A percentile compares a stretch with the other conserved stretches of the same genome.
These are phyloP conservation scores for Phytophthora europaea DNA, from an alignment of 352 stramenopile species.

Conservation along the genomic window DNA sequence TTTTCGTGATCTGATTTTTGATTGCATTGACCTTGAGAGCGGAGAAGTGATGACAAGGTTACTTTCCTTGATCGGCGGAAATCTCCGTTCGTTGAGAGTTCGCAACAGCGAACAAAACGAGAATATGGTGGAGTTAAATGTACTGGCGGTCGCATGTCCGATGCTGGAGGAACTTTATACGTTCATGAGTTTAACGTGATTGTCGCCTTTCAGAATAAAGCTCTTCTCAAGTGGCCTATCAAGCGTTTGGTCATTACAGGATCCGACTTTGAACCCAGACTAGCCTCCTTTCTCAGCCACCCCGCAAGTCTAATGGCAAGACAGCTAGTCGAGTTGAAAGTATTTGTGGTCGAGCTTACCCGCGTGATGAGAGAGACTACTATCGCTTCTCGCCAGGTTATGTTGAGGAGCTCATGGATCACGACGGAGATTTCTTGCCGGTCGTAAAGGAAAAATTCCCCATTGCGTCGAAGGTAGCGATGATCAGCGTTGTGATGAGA, in stretches of 20 bases:
- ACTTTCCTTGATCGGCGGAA: conserved; percentile 12
- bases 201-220: neutral
- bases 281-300: conserved; percentile 7
- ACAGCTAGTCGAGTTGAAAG: conserved; percentile 5
- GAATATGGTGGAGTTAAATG: neutral
- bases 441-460: conserved; percentile 13
- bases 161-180: conserved; percentile 15
- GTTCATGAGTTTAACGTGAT: neutral
- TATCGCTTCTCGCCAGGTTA: neutral
- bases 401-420: neutral
- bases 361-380: neutral
- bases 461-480: neutral
- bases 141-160: conserved; percentile 7
- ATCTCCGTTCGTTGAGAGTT: conserved; percentile 7
- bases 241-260: conserved; percentile 19
- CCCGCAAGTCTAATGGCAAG: conserved; percentile 2
- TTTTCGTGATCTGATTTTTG: conserved; percentile 3
- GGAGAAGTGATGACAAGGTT: neutral
- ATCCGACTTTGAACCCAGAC: neutral
- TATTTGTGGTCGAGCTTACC: neutral
- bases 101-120: neutral
- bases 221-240: conserved; percentile 7
- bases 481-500: conserved; percentile 5
- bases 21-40: conserved; percentile 23
- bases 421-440: conserved; percentile 3